These are phyloP conservation scores for Podaxis sp. DNA, from an alignment of 768 basidiomycete species.

Conservation along the genomic window DNA sequence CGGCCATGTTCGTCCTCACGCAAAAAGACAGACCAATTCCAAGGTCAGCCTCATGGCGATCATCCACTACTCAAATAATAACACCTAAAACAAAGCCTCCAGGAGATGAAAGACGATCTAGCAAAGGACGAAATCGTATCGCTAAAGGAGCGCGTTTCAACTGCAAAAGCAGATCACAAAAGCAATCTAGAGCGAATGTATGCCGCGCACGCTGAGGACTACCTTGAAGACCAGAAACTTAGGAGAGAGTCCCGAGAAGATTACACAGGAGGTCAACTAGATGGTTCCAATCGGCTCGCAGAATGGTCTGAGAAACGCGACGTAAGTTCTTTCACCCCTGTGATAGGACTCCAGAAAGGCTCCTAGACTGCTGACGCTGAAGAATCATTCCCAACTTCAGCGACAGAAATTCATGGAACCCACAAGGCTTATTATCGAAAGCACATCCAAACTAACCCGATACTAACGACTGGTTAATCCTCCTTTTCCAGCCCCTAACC, in stretches of 20 bases:
- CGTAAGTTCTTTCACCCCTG: neutral
- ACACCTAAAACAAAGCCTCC: neutral
- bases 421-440: too few species aligned
- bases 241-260: slow-evolving; percentile 9
- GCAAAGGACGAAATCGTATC: slow-evolving; percentile 2
- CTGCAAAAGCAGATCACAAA: slow-evolving; percentile 3
- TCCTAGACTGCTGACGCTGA: neutral
- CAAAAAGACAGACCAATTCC: slow-evolving; percentile 23
- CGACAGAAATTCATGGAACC: too few species aligned
- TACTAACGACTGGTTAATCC: neutral
- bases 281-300: neutral
- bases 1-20: slow-evolving; percentile 21
- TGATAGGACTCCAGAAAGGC: too few species aligned
- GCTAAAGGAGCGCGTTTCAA: slow-evolving; percentile 6
- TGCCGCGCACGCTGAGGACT: slow-evolving; percentile 8
- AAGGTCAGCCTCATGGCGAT: slow-evolving; percentile 10
- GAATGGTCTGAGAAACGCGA: slow-evolving; percentile 14
- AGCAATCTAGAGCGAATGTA: slow-evolving; percentile 5
- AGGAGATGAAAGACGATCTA: slow-evolving; percentile 13
- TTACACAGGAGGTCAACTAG: neutral
- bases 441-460: neutral
- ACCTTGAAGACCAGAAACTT: slow-evolving; percentile 10
- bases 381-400: neutral
- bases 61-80: neutral
- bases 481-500: neutral